phyloP scores from a whole-genome alignment of 345 rosid species.

The Psidium friedrichsthalianum region DNA sequence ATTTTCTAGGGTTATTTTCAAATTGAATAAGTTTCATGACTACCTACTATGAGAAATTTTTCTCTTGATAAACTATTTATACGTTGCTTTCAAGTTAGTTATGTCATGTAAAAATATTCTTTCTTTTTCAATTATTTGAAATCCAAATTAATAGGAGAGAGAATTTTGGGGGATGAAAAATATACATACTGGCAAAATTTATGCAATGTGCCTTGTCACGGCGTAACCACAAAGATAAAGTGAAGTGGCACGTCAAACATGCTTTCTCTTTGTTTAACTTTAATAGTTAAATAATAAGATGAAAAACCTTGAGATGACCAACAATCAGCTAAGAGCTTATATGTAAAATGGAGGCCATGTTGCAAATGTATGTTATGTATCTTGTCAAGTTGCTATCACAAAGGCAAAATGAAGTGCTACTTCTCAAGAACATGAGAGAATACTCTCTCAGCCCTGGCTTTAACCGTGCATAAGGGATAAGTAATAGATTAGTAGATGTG shows the following conservation, averaged over 20 bases:
- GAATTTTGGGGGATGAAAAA: background rate
- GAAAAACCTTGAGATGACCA: background rate
- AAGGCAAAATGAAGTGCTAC: background rate
- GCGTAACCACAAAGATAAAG: background rate
- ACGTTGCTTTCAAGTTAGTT: background rate
- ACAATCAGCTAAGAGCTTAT: background rate
- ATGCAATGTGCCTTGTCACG: background rate
- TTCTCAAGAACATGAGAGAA: background rate
- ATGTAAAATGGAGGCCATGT: background rate
- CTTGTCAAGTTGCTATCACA: background rate
- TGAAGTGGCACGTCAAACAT: background rate
- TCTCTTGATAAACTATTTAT: background rate
- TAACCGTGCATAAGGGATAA: too few species aligned
- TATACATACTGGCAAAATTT: background rate
- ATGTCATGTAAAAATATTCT: background rate
- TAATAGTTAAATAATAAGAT: background rate
- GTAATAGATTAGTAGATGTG: too few species aligned
- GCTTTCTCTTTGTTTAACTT: background rate
- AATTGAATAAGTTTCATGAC: background rate
- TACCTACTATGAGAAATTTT: background rate
- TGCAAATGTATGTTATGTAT: background rate
- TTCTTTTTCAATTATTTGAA: background rate
- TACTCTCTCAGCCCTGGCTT: background rate
- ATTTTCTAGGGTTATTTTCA: background rate
- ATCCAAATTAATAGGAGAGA: background rate